These are phyloP conservation scores for Pezicula rhizophila DNA, from an alignment of 2,329 filamentous ascomycete species.

Conservation along the genomic window DNA sequence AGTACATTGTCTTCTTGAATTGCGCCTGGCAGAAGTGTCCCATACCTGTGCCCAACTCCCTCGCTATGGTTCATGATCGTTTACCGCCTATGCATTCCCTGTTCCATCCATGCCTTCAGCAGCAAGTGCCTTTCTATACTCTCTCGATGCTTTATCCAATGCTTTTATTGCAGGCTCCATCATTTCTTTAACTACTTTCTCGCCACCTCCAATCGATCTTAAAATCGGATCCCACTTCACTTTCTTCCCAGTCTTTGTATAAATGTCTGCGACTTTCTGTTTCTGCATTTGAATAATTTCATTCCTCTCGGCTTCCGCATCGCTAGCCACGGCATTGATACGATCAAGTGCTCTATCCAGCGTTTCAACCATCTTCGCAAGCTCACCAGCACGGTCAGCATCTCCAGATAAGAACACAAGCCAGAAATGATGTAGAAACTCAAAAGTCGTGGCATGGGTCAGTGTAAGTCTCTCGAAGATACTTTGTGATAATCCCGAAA, in stretches of 20 bases:
- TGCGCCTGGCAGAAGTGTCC: slow-evolving; percentile 3
- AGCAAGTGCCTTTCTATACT: slow-evolving; percentile 66
- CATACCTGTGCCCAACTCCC: slow-evolving; percentile 19
- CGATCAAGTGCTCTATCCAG: slow-evolving; percentile 70
- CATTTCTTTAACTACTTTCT: slow-evolving; percentile 67
- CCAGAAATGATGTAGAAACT: slow-evolving; percentile 99
- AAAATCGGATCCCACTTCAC: slow-evolving; percentile 56
- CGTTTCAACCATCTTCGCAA: slow-evolving; percentile 77
- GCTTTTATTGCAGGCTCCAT: slow-evolving; percentile 69
- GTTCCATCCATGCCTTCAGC: slow-evolving; percentile 41
- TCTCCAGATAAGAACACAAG: slow-evolving; percentile 84
- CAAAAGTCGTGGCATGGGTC: slow-evolving; percentile 87
- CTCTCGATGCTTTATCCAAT: slow-evolving; percentile 61
- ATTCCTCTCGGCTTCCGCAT: slow-evolving; percentile 70
- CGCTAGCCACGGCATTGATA: slow-evolving; percentile 72
- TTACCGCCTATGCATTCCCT: slow-evolving; percentile 1
- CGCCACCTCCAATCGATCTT: slow-evolving; percentile 64
- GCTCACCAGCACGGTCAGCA: slow-evolving; percentile 69
- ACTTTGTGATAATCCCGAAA: slow-evolving; percentile 37
- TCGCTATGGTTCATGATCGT: slow-evolving; percentile 17
- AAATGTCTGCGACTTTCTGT: slow-evolving; percentile 64
- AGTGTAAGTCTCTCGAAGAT: slow-evolving; percentile 59
- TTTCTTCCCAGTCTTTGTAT: slow-evolving; percentile 68
- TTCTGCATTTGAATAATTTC: slow-evolving; percentile 61
- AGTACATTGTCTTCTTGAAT: neutral